Evolutionary conservation across 1,284 basidiomycete genomes (phyloP), one percentile per base, ranked within the genome.

Genomic region (Phellopilus nigrolimitatus): DNA sequence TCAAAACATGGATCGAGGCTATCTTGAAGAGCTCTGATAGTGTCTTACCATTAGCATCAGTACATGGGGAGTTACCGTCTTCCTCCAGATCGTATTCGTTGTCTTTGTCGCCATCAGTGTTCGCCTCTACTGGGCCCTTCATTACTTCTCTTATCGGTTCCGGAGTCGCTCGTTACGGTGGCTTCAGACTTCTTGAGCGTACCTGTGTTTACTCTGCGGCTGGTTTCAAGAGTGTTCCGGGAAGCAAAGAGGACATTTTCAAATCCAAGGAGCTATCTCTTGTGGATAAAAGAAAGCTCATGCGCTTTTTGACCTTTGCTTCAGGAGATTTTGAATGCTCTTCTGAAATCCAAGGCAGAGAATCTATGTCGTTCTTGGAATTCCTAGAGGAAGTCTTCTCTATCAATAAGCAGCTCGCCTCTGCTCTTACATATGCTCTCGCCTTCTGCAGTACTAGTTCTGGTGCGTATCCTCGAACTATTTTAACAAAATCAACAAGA

Each of bases 241-340:
- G 85, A 24, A 90, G 82, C 69, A 98, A 97, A 66, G 93, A 95
- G 66, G 90, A 93, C 55, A 80, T 99, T 19, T 97, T 99, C 77
- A 93, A 89, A 69, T 85, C 82, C 67, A 84, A 84, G 62, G 74
- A 73, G 3, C 78, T 97, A 10, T 76, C 76, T 3, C 74, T 98
- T 4, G 66, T 95, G 30, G 91, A 95, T 56, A 99, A 98, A 70
- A 75, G 95, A 37, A 77, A 87, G 33, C 71, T 99, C 33, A 98
- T 98, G 90, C 91, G 95, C 57, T 91, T 97, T 59, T 70, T 99
- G 30, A 76, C 84, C 61, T 94, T 91, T 62, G 86, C 87, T 33
- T 76, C 78, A 0, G 82, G 83, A 1, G 82, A 90, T 3, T 87
- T 90, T 59, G 88, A 91, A 61, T 66, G 65, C 4, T 76, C 76